Conservation (phyloP, 2,329 filamentous ascomycete genomes). For the Monosporascus ibericus region DNA sequence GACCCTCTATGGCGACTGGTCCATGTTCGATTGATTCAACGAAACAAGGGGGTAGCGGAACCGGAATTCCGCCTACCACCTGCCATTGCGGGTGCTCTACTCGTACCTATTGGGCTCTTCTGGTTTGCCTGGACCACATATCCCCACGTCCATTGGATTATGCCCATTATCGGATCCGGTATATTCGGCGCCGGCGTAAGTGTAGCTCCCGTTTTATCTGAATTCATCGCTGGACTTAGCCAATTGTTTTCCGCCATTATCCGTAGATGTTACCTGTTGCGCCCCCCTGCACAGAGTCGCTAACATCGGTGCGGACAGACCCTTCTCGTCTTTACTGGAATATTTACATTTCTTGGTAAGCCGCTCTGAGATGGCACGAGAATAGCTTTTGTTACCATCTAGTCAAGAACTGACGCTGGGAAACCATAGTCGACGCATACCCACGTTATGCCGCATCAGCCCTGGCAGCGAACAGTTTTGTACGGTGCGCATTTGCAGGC, state of each 20-base stretch:
- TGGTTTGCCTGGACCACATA: conserved; percentile 86
- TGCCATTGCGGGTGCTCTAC: conserved; percentile 64
- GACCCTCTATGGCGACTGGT: conserved; percentile 62
- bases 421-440: conserved; percentile 62
- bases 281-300: background rate
- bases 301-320: conserved; percentile 39
- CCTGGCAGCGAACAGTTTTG: conserved; percentile 77
- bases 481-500: conserved; percentile 70
- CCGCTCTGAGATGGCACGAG: conserved; percentile 8
- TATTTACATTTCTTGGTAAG: conserved; percentile 81
- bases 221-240: no score
- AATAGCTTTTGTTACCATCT: background rate
- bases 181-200: conserved; percentile 67
- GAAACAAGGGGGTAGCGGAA: conserved; percentile 56
- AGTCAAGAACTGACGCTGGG: conserved; percentile 3
- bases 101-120: conserved; percentile 78
- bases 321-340: conserved; percentile 72
- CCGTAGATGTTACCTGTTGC: no score
- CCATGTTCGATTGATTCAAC: conserved; percentile 49
- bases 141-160: conserved; percentile 67
- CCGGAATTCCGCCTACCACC: conserved; percentile 83
- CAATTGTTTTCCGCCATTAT: no score
- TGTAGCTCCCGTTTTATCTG: conserved; percentile 9
- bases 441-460: conserved; percentile 69
- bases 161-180: conserved; percentile 65